Conservation (phyloP, 164 flowering plant genomes). For the Brasenia schreberi region DNA sequence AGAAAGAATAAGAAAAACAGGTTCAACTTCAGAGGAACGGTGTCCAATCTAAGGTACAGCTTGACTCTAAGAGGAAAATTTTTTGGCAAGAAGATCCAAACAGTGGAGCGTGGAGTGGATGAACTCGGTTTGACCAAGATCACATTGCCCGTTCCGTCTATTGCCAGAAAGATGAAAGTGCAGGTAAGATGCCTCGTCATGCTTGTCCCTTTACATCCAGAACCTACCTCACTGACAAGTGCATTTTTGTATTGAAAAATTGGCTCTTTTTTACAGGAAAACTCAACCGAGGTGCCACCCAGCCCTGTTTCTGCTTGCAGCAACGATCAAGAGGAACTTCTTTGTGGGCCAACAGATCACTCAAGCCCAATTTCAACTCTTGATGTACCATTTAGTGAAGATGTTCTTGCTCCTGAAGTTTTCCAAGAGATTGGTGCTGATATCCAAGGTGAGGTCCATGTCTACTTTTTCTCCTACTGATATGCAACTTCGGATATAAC, state of each 20-base stretch:
- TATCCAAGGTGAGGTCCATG: slow-evolving; percentile 38
- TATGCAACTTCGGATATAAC: not conserved
- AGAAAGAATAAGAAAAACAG: slow-evolving; percentile 51
- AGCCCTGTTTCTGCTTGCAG: slow-evolving; percentile 98
- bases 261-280: slow-evolving; percentile 35
- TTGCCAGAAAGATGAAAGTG: slow-evolving; percentile 28
- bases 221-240: not conserved
- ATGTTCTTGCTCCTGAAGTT: slow-evolving; percentile 27
- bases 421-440: slow-evolving; percentile 76
- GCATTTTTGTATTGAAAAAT: not conserved
- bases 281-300: slow-evolving; percentile 96
- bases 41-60: slow-evolving; percentile 51
- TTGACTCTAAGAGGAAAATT: slow-evolving; percentile 50
- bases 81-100: slow-evolving; percentile 55
- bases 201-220: not conserved
- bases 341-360: slow-evolving; percentile 30
- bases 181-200: slow-evolving; percentile 28
- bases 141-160: slow-evolving; percentile 42
- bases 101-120: slow-evolving; percentile 7
- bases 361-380: slow-evolving; percentile 41
- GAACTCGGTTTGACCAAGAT: slow-evolving; percentile 27
- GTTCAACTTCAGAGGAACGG: slow-evolving; percentile 61
- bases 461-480: not conserved
- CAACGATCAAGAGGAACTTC: slow-evolving; percentile 44
- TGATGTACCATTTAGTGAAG: slow-evolving; percentile 7